Evolutionary conservation across 805 yeast species (phyloP), one percentile per base, ranked within the genome.

Genomic region (Cyberlindnera japonica): DNA sequence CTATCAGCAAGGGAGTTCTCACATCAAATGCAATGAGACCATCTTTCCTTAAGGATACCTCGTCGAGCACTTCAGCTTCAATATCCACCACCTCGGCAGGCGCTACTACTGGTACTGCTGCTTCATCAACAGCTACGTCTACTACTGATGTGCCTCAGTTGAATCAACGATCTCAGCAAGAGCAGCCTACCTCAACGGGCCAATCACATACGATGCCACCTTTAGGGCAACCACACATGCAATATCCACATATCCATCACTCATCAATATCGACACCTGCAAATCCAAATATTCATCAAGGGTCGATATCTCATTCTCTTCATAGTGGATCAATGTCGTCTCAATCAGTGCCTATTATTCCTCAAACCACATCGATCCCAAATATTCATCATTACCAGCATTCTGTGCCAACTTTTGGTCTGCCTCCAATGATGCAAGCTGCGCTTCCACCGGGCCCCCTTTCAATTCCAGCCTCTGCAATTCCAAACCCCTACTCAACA

Each of bases 1-100:
- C 57, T 3, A 53, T 55, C 9, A 36, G 43, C 19, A 48, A 46
- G 23, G 58, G 58, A 5, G 51, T 52, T 3, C 35, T 55, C 9
- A 47, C 50, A 5, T 36, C 41, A 9, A 25, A 46, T 17, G 41
- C 48, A 3, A 27, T 41, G 11, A 46, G 47, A 26, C 44, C 50
- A 13, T 27, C 37, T 1, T 44, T 48, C 30, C 22, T 40, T 8
- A 50, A 40, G 15, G 43, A 49, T 11, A 14, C 13, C 16, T 23
- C 32, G 7, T 24, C 32, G 13, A 24, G 25, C 21, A 9, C 24
- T 12, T 23, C 35, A 4, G 18, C 39, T 17, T 4, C 26, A 9
- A 24, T n/a, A n/a, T n/a, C 30, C 8, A n/a, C 29, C 13, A 21
- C 49, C 5, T 32, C 48, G 12, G 29, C 46, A 13, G 19, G 37